Base-by-base conservation (phyloP, 2,329 filamentous ascomycete genomes). In the Thielaviopsis ethacetica region DNA sequence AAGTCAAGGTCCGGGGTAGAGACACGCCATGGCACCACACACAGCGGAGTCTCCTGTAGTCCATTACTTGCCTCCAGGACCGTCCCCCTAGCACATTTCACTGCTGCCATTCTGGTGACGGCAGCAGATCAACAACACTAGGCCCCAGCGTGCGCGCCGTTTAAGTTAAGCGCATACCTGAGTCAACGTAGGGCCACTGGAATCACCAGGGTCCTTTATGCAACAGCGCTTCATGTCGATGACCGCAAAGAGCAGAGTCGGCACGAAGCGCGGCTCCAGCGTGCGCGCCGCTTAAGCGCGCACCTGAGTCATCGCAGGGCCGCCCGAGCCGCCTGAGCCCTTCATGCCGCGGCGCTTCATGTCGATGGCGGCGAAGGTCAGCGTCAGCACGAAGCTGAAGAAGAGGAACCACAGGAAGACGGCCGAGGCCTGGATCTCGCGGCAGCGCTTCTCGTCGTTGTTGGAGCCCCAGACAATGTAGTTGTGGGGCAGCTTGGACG, bases 341-440 rank as follows among this genome's bases (percentile, higher is more conserved):
- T 72, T 71, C 50, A 67, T 56, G 60, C 71, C 68, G 58, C 75
- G 71, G 49, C 81, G 76, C 53, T 77, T 75, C 64, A 77, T 74
- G 60, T 77, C 75, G 61, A 73, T 71, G 65, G 82, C 68, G 59
- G 77, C 71, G 63, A 86, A 76, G 66, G 80, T 73, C 52, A 82
- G 68, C 49, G 77, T 76, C 3, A 73, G 81, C 27, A 74, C 71
- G 66, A 84, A 86, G 26, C 78, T 75, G 47, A 73, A 76, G 68
- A 84, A 88, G 54, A 88, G 78, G 72, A 91, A 90, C 85, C 85
- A 91, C 71, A 88, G 77, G 73, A 91, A 91, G 44, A 81, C 85
- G 38, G 80, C 81, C 62, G 80, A 79, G 44, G 86, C 86, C 73
- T 91, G 86, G 17, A 88, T 79, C 71, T 88, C 82, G 63, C 80